Percentiles rank a stretch among this genome's conserved stretches.
Evolutionary conservation across 345 rosid genomes (phyloP).

Genomic region (Euphorbia lathyris): DNA sequence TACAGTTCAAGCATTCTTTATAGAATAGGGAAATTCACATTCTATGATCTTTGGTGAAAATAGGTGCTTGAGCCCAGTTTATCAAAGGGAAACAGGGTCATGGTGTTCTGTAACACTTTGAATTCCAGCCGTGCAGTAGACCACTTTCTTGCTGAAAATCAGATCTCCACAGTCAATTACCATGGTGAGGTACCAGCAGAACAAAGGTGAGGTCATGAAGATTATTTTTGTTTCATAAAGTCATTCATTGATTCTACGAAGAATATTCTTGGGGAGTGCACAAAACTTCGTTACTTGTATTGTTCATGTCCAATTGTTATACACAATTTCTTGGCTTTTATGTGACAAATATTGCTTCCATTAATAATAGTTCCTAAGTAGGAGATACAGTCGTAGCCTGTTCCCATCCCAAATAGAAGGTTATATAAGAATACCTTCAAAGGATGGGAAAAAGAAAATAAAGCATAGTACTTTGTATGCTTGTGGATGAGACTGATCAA

Average conservation of each 20-base stretch:
- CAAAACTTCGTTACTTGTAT: background rate
- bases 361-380: too few relatives aligned
- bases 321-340: background rate
- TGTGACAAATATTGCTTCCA: background rate
- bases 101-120: constrained; percentile 90
- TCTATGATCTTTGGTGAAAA: constrained; percentile 22
- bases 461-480: background rate
- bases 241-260: background rate
- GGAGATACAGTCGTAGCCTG: background rate
- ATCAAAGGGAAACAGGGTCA: constrained; percentile 88
- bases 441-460: too few relatives aligned
- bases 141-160: constrained; percentile 82
- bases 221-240: background rate
- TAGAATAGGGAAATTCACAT: constrained; percentile 14
- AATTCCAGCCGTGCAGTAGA: constrained; percentile 92
- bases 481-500: background rate
- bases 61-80: constrained; percentile 98
- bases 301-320: background rate
- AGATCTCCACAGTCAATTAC: constrained; percentile 80
- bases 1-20: background rate
- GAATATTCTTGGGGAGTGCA: background rate
- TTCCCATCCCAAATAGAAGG: background rate
- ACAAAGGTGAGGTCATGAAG: constrained; percentile 54
- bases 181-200: constrained; percentile 97
- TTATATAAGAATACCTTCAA: too few relatives aligned